Conservation (phyloP, 2,329 filamentous ascomycete genomes). For the Pseudocercospora fuligena region DNA sequence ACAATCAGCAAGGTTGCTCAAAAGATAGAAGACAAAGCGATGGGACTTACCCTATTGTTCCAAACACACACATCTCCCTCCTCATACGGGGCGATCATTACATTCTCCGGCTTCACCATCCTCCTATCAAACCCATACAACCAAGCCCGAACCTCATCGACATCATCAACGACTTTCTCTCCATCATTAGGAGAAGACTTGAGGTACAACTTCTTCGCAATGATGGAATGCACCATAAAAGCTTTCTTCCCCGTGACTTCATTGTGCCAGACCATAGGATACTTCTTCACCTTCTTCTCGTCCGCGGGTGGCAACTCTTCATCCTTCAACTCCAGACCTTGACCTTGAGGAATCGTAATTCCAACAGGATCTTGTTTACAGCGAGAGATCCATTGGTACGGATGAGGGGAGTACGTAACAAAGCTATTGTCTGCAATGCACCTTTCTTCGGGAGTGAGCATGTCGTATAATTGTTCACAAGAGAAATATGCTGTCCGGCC, state of each 20-base stretch:
- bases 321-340: neutral
- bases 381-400: slow-evolving; percentile 5
- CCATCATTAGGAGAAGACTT: neutral
- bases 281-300: slow-evolving; percentile 6
- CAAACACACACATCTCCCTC: slow-evolving; percentile 8
- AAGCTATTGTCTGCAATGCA: neutral
- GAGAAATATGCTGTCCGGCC: slow-evolving; percentile 3
- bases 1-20: neutral
- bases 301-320: slow-evolving; percentile 3
- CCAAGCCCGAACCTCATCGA: slow-evolving; percentile 4
- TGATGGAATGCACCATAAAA: slow-evolving; percentile 7
- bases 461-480: slow-evolving; percentile 6
- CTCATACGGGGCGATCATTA: slow-evolving; percentile 7
- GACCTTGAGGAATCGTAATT: slow-evolving; percentile 8
- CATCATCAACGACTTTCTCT: slow-evolving; percentile 7
- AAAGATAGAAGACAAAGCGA: neutral
- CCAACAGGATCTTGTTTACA: slow-evolving; percentile 6
- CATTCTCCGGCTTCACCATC: slow-evolving; percentile 13
- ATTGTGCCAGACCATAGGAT: slow-evolving; percentile 13
- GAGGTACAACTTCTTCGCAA: slow-evolving; percentile 1
- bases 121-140: slow-evolving; percentile 5
- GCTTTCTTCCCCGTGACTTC: slow-evolving; percentile 5
- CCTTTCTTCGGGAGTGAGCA: slow-evolving; percentile 2
- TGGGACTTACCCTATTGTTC: slow-evolving; percentile 2
- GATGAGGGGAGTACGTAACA: slow-evolving; percentile 1